Evolutionary conservation across 1,139 yeast genomes (phyloP).

Genomic region (Geotrichum phurueaensis): DNA sequence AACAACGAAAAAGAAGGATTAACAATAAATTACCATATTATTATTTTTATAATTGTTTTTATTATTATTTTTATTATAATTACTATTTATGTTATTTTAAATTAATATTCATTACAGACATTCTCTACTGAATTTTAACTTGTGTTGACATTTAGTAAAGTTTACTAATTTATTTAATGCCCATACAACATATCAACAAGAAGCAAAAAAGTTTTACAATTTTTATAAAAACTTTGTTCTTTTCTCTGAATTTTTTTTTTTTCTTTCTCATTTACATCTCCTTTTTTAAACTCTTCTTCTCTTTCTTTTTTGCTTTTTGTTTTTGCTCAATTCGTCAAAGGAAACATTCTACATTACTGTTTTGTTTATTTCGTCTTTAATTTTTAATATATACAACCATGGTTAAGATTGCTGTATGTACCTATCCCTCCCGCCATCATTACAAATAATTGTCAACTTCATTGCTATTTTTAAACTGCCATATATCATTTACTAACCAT

Average conservation of each 20-base stretch:
- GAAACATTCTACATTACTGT: background rate
- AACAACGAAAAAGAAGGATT: background rate
- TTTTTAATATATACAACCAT: slow-evolving; percentile 7
- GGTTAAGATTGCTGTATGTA: slow-evolving; percentile 27
- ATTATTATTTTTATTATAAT: background rate
- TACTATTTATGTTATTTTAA: no score
- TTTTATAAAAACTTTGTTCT: background rate
- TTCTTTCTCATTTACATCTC: background rate
- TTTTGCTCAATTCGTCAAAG: background rate
- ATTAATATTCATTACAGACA: no score
- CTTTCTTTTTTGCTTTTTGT: background rate
- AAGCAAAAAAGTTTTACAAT: background rate
- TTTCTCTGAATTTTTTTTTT: background rate
- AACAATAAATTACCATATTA: background rate
- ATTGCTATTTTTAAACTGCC: background rate
- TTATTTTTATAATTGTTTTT: background rate
- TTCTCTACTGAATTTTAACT: background rate
- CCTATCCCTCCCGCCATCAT: background rate
- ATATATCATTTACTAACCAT: background rate
- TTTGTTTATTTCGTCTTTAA: background rate
- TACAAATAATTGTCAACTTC: background rate
- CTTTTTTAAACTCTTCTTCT: background rate
- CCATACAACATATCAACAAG: background rate
- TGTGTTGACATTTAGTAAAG: background rate
- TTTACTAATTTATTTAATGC: background rate